Conservation (phyloP, 2,329 filamentous ascomycete genomes). For the Ophioceras dolichostomum region DNA sequence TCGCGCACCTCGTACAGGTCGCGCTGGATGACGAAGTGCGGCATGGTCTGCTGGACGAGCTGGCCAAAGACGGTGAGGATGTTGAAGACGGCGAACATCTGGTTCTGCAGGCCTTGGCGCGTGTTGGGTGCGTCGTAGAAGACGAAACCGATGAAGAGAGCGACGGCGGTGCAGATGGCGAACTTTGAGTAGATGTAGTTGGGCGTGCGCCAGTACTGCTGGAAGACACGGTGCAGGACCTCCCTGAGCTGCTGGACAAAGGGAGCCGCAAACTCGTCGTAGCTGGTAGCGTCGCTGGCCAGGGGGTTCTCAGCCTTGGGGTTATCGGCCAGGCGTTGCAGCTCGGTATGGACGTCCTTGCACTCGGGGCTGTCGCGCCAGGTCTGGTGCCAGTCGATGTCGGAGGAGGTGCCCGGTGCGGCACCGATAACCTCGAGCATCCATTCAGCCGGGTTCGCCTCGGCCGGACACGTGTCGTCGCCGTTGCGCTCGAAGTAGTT, state of each 20-base stretch:
- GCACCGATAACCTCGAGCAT: slow-evolving; percentile 38
- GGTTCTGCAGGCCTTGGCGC: slow-evolving; percentile 57
- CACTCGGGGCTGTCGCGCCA: slow-evolving; percentile 20
- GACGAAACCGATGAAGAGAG: slow-evolving; percentile 59
- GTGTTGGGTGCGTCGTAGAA: slow-evolving; percentile 49
- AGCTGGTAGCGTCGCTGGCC: slow-evolving; percentile 23
- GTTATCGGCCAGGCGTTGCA: slow-evolving; percentile 19
- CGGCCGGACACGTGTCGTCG: slow-evolving; percentile 36
- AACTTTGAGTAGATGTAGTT: slow-evolving; percentile 61
- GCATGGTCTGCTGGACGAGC: slow-evolving; percentile 55
- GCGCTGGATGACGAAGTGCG: slow-evolving; percentile 56
- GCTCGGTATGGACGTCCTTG: slow-evolving; percentile 39
- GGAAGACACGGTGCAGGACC: slow-evolving; percentile 50
- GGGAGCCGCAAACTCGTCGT: slow-evolving; percentile 59
- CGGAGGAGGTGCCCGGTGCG: slow-evolving; percentile 31
- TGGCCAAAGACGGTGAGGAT: slow-evolving; percentile 56
- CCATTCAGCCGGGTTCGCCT: slow-evolving; percentile 56
- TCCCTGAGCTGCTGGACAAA: slow-evolving; percentile 48
- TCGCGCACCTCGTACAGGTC: slow-evolving; percentile 59
- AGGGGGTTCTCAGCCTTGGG: slow-evolving; percentile 14
- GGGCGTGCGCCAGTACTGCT: slow-evolving; percentile 63
- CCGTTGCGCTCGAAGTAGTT: slow-evolving; percentile 51
- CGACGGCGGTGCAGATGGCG: slow-evolving; percentile 20
- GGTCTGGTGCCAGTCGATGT: slow-evolving; percentile 18
- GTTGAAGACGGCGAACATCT: slow-evolving; percentile 61